Evolutionary conservation across 176 grass and related monocot genomes (phyloP).

Genomic region (Musa itinerans): DNA sequence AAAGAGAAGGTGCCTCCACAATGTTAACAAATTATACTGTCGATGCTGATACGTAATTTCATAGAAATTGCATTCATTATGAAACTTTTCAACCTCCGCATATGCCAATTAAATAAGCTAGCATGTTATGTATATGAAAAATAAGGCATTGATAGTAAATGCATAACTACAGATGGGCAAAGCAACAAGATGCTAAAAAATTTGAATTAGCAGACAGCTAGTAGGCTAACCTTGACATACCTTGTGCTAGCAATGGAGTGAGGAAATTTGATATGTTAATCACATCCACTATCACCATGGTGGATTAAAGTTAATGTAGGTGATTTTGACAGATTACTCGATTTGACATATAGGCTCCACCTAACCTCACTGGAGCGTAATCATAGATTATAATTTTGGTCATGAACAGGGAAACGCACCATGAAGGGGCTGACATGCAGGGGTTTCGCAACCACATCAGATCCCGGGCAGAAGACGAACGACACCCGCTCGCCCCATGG

Average conservation of each 20-base stretch:
- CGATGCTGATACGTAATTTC: too few relatives aligned
- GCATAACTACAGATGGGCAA: neutral
- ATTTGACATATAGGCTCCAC: neutral
- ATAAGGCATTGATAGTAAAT: too few relatives aligned
- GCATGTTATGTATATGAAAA: too few relatives aligned
- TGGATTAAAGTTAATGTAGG: neutral
- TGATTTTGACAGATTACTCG: neutral
- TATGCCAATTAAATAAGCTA: too few relatives aligned
- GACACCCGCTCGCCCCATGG: conserved; percentile 77
- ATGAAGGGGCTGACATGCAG: conserved; percentile 95
- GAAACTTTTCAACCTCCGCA: too few relatives aligned
- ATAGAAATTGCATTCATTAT: too few relatives aligned
- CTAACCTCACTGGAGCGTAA: neutral
- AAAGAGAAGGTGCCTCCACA: too few relatives aligned
- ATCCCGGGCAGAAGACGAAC: conserved; percentile 60
- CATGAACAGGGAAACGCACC: conserved; percentile 32
- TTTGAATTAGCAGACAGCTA: neutral
- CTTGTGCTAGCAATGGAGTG: neutral
- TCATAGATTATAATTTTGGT: neutral
- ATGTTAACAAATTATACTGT: too few relatives aligned
- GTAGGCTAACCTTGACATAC: neutral
- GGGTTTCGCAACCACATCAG: conserved; percentile 73
- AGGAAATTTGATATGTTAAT: neutral
- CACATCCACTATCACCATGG: neutral
- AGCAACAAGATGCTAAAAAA: neutral